phyloP scores from a whole-genome alignment of 352 stramenopile species.

The Phytopythium vexans region DNA sequence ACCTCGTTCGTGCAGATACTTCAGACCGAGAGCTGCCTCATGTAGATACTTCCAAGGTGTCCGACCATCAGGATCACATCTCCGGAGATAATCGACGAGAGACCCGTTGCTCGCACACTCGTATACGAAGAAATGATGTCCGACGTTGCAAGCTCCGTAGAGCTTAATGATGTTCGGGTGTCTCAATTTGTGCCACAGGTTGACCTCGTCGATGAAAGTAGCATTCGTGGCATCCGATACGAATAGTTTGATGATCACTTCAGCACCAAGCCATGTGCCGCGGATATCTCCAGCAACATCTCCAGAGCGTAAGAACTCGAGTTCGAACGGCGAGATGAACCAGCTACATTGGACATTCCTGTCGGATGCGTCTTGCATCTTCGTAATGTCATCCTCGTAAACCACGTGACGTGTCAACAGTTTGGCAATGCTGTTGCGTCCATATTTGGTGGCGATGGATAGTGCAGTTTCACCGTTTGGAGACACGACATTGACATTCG shows the following conservation, averaged over 20 bases:
- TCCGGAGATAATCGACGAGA: slow-evolving; percentile 2
- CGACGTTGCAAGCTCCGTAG: slow-evolving; percentile 10
- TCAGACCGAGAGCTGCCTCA: slow-evolving; percentile 8
- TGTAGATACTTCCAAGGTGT: slow-evolving; percentile 7
- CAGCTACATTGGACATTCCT: no score
- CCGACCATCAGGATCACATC: neutral
- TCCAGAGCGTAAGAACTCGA: neutral
- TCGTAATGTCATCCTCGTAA: no score
- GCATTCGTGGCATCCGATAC: neutral
- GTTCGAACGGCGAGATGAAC: neutral
- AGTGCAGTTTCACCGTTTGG: no score
- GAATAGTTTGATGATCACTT: slow-evolving; percentile 1
- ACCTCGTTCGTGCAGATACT: slow-evolving; percentile 8
- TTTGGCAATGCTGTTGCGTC: no score
- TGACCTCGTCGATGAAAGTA: neutral
- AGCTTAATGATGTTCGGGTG: slow-evolving; percentile 22
- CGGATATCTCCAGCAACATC: neutral
- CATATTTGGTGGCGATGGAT: no score
- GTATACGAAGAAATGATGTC: slow-evolving; percentile 10
- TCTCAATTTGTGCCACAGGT: slow-evolving; percentile 3
- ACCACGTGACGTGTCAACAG: no score
- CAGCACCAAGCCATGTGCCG: neutral
- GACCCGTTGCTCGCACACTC: slow-evolving; percentile 8
- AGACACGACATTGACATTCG: no score
- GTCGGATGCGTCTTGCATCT: no score